Base-by-base conservation (phyloP, 805 yeast genomes). In the Candida xyloterini region DNA sequence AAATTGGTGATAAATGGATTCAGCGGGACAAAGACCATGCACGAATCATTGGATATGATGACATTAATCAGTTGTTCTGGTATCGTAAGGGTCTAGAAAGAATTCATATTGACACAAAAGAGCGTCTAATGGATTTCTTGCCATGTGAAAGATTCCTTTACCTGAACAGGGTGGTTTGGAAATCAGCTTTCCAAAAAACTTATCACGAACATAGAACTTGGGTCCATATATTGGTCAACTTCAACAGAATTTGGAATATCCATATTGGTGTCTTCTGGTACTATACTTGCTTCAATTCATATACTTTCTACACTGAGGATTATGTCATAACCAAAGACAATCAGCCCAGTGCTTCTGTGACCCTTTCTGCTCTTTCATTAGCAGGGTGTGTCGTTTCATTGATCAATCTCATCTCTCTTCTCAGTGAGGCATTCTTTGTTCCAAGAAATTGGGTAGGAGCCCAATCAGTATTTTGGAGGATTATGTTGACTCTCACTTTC, bases 31-130 rank as follows among this genome's bases (percentile, higher is more conserved):
- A 69, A 40, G 91, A 84, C 54, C 91, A 88, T 55, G 70, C 77
- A 11, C 64, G 74, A 20, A 76, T 77, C 4, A 79, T 88, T 43
- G 96, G 96, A 0, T 88, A 88, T 59, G 96, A 88, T 64, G 96
- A 88, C 59, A 79, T 88, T 59, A 88, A 88, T 56, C 96, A 88
- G 54, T 66, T 84, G 27, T 88, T 88, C 55, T 88, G 96, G 96
- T 79, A 83, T 51, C 70, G 78, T 3, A 73, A 78, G 45, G 88
- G 93, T 0, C 66, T 88, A 37, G 78, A 77, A 46, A 70, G 71
- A 35, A 70, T 88, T 14, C 62, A 63, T 2, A 56, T 83, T 23
- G 52, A 61, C 3, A 70, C 70, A 30, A 69, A 68, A 32, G 56
- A 59, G 4, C 61, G 62, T 30, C 56, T 85, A 16, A 73, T 85